Base-by-base conservation (phyloP, 345 rosid species). In the Combretum micranthum region DNA sequence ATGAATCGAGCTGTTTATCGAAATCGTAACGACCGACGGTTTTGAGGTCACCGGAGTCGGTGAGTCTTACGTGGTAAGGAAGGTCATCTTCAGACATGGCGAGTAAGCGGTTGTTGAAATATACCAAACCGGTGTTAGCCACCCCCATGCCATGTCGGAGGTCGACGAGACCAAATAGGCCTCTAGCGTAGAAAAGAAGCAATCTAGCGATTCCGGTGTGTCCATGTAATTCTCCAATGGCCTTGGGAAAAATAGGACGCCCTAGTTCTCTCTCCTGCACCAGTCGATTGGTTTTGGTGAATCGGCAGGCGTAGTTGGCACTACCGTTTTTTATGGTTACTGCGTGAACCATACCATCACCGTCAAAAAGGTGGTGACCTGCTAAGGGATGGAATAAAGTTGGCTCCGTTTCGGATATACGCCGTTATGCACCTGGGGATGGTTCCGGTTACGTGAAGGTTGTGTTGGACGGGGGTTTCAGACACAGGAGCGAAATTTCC, bases 81-180 rank as follows among this genome's bases (percentile, higher is more conserved):
- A 86, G 73, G 62, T 90, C 97, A 13, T 87, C 97, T 47, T 90
- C 97, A 4, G 96, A 90, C 96, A 87, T 87, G 7, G 97, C 97
- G 15, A 90, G 75, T 21, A 90, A 76, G 53, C 85, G 81, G 70
- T 80, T 72, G 20, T 90, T 77, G 69, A 90, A 90, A 49, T 87
- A 90, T 52, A 83, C 89, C 11, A 90, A 72, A 12, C 97, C 96
- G 25, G 97, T 96, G 84, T 90, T 90, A 0, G 97, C 96, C 0
- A 87, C 96, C 12, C 97, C 97, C 26, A 78, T 80, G 23, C 97
- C 97, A 20, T 82, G 77, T 15, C 57, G 68, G 22, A 72, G 86
- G 69, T 90, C 80, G 44, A 90, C 53, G 2, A 90, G 77, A 15
- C 97, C 94, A 44, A 62, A 80, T 15, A 87, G 55, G 19, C 94